These are phyloP conservation scores for Eucalyptus pauciflora DNA, from an alignment of 345 rosid genomes.

Conservation along the genomic window DNA sequence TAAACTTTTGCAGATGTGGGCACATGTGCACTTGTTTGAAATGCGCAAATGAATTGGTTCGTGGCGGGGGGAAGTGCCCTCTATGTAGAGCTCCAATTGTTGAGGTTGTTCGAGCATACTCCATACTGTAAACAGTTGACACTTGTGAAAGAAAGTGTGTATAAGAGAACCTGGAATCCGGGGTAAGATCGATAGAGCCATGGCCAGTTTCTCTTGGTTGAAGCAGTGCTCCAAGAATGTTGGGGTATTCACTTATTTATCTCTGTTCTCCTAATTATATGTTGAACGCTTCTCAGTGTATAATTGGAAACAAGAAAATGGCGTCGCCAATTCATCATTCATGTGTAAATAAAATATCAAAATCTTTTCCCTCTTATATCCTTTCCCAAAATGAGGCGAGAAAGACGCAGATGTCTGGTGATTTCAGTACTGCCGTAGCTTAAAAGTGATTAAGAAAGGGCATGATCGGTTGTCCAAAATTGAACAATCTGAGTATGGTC, in stretches of 20 bases:
- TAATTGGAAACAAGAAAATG: constrained; percentile 39
- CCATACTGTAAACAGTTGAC: constrained; percentile 53
- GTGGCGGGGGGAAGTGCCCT: constrained; percentile 92
- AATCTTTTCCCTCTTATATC: not conserved
- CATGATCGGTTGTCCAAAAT: not conserved
- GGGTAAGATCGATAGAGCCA: constrained; percentile 4
- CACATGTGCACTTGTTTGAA: constrained; percentile 98
- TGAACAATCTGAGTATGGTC: not conserved
- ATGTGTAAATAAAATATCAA: constrained; percentile 36
- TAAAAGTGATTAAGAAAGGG: not conserved
- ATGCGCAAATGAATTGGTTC: constrained; percentile 86
- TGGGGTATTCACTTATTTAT: constrained; percentile 7
- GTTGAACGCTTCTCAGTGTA: constrained; percentile 16
- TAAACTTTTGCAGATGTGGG: constrained; percentile 59
- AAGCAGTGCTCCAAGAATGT: not conserved
- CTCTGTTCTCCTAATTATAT: constrained; percentile 27
- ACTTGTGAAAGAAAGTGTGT: not conserved
- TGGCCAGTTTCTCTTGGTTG: not conserved
- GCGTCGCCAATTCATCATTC: constrained; percentile 27
- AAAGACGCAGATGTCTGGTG: not conserved
- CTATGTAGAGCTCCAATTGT: constrained; percentile 91
- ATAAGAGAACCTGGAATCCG: not conserved
- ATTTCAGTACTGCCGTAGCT: not conserved
- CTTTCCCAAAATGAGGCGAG: not conserved
- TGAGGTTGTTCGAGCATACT: constrained; percentile 95